Base-by-base conservation (phyloP, 192 early-diverging fungal genomes). In the Linderina pennispora region DNA sequence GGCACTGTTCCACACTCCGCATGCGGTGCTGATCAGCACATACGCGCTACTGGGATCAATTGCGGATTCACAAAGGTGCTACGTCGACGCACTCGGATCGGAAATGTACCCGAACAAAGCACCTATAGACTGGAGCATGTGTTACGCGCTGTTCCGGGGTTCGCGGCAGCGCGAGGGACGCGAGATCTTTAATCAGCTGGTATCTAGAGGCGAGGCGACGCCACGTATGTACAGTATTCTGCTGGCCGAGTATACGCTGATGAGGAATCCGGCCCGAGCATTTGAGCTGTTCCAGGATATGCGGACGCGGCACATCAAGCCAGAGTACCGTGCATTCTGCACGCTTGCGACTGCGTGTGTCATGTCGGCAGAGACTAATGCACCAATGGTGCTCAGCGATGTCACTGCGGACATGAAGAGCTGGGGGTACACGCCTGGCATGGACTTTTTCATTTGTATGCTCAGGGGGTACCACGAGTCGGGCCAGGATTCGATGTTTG, bases 401-500 rank as follows among this genome's bases (percentile, higher is more conserved):
- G 41, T 64, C 15, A 38, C 47, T 17, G 45, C 49, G 16, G 55
- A 43, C 24, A 52, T 57, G 43, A 48, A 43, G n/a, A 65, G 53
- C 46, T 72, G 68, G 68, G 44, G 43, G 2, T 33, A 40, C 18
- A 20, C 40, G 15, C 61, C 49, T 0, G 53, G 50, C 4, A 28
- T 21, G 11, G 2, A n/a, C 2, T 72, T 72, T 35, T 55, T 72
- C 26, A 8, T 56, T 17, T 25, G 45, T 13, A 19, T 65, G 22
- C 20, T 72, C 33, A 46, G 43, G n/a, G 68, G 68, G 8, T 72
- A 72, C 38, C 20, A 43, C 35, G 24, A 13, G 41, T 55, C 62
- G 8, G 16, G 25, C 13, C 68, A 72, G 43, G 14, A 61, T 45
- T 42, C 43, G 26, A 60, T 72, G 53, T 72, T 72, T 41, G 62